These are phyloP conservation scores for Emiliania huxleyi DNA, from an alignment of 78 protist genomes.

Conservation along the genomic window DNA sequence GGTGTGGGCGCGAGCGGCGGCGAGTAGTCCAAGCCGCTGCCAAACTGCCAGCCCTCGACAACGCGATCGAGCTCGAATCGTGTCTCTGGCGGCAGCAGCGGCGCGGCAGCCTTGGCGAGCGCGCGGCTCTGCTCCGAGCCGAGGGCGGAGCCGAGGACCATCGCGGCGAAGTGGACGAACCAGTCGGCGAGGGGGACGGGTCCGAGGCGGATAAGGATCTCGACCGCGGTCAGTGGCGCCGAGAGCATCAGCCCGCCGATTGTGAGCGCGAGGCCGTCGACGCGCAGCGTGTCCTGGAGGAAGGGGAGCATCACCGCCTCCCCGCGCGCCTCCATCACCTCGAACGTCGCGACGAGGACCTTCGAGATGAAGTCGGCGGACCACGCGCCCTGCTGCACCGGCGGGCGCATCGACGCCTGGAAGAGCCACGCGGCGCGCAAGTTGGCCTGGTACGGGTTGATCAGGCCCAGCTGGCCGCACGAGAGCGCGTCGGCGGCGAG, in stretches of 20 bases:
- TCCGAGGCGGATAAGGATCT: background rate
- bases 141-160: background rate
- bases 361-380: background rate
- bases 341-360: background rate
- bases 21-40: background rate
- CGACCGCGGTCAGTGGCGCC: background rate
- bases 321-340: background rate
- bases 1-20: background rate
- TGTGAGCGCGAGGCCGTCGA: background rate
- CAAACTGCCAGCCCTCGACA: background rate
- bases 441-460: background rate
- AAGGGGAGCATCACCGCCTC: background rate
- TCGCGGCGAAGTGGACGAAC: background rate
- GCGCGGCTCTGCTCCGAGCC: background rate
- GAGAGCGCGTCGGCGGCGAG: background rate
- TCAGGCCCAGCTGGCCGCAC: background rate
- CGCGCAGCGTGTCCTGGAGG: background rate
- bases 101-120: background rate
- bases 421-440: constrained; percentile 23
- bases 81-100: background rate
- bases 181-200: background rate
- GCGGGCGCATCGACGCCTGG: background rate
- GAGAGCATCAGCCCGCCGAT: constrained; percentile 9
- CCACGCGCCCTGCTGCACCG: background rate
- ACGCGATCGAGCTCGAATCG: background rate